phyloP scores from a whole-genome alignment of 805 yeast genomes.

The Candida xyloterini region DNA sequence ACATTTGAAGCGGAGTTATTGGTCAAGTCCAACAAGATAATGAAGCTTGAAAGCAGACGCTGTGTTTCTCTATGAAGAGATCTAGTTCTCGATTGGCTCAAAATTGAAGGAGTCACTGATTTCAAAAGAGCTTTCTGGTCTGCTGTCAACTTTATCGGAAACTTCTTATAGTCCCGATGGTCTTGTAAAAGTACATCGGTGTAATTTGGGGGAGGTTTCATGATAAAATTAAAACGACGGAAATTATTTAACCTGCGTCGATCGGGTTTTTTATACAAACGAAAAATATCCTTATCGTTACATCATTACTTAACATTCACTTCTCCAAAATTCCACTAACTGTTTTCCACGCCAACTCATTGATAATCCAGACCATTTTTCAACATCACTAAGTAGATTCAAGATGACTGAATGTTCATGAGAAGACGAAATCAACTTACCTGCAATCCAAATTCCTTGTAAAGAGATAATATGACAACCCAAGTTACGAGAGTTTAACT shows the following conservation, averaged over 20 bases:
- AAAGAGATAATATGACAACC: conserved; percentile 21
- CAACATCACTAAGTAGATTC: conserved; percentile 22
- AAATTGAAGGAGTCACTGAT: conserved; percentile 12
- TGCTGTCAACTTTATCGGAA: conserved; percentile 19
- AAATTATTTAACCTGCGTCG: neutral
- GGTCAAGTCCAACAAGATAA: conserved; percentile 22
- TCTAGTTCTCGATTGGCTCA: conserved; percentile 4
- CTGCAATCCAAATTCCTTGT: conserved; percentile 28
- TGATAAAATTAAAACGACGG: conserved; percentile 7
- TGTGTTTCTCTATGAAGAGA: conserved; percentile 15
- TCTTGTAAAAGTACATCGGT: conserved; percentile 28
- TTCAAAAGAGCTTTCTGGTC: conserved; percentile 29
- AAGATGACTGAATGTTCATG: conserved; percentile 27
- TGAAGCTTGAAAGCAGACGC: conserved; percentile 22
- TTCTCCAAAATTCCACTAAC: conserved; percentile 27
- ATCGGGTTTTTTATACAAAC: neutral
- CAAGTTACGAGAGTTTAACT: conserved; percentile 14
- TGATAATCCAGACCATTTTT: conserved; percentile 22
- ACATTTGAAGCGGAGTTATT: conserved; percentile 11
- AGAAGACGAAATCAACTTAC: conserved; percentile 24
- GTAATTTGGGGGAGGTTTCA: conserved; percentile 26
- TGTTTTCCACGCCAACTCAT: conserved; percentile 25
- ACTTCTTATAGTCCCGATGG: conserved; percentile 23
- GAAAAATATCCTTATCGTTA: conserved; percentile 1
- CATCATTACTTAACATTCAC: conserved; percentile 20